Percentiles rank a stretch among this genome's conserved stretches.
Conservation (phyloP, 305 asterid species). For the Fraxinus angustifolia region DNA sequence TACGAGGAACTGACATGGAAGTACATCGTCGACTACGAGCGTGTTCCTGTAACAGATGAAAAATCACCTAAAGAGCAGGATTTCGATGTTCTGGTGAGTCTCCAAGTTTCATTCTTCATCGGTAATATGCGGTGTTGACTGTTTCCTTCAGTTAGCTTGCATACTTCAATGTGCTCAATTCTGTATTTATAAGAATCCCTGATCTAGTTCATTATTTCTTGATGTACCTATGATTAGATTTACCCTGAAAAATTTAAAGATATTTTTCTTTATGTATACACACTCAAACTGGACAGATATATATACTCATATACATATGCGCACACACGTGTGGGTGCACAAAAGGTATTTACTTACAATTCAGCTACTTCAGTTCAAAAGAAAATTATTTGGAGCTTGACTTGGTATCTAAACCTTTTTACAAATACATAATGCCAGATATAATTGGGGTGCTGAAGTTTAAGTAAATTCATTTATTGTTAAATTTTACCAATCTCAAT, state of each 20-base stretch:
- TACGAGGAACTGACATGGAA: slow-evolving; percentile 73
- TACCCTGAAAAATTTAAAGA: neutral
- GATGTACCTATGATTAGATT: neutral
- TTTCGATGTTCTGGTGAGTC: slow-evolving; percentile 87
- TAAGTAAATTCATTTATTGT: neutral
- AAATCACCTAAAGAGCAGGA: slow-evolving; percentile 98
- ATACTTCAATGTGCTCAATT: slow-evolving; percentile 10
- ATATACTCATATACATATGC: neutral
- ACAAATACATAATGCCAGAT: neutral
- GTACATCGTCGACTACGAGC: slow-evolving; percentile 90
- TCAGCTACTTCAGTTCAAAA: neutral
- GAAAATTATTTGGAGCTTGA: neutral
- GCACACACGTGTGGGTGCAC: neutral
- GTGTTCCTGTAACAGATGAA: slow-evolving; percentile 96
- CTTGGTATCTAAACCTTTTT: neutral
- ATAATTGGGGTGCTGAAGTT: neutral
- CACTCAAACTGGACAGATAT: neutral
- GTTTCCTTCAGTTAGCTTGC: slow-evolving; percentile 12
- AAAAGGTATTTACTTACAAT: neutral
- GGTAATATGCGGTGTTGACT: neutral
- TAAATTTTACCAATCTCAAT: neutral
- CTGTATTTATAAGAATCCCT: slow-evolving; percentile 5
- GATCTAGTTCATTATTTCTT: slow-evolving; percentile 9
- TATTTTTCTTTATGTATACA: neutral
- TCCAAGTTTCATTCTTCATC: slow-evolving; percentile 23